These are phyloP conservation scores for Emydomyces testavorans DNA, from an alignment of 2,329 filamentous ascomycete species.

Conservation along the genomic window DNA sequence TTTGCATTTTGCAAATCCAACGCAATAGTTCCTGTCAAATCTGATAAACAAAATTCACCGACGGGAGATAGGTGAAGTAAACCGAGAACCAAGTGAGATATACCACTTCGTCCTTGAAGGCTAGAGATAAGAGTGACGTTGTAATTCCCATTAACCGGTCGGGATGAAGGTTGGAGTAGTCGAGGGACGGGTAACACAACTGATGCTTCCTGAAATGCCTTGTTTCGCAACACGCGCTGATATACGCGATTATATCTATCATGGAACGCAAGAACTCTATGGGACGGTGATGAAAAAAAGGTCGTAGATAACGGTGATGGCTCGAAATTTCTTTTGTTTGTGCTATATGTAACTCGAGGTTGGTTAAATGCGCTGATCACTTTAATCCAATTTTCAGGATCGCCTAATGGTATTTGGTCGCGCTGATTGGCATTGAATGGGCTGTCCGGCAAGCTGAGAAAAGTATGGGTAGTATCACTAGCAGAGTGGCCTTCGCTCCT, in stretches of 20 bases:
- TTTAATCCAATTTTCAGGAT: slow-evolving; percentile 73
- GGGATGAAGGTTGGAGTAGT: slow-evolving; percentile 43
- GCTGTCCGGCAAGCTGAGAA: not conserved
- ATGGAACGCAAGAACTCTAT: slow-evolving; percentile 76
- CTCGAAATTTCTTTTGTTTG: slow-evolving; percentile 78
- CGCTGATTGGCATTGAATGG: not conserved
- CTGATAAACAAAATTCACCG: slow-evolving; percentile 69
- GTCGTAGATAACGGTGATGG: slow-evolving; percentile 55
- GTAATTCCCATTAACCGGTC: slow-evolving; percentile 49
- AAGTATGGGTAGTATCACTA: not conserved
- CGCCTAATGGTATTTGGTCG: not conserved
- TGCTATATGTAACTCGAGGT: slow-evolving; percentile 45
- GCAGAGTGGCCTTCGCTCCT: not conserved
- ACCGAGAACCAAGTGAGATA: slow-evolving; percentile 74
- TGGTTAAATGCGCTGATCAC: slow-evolving; percentile 76
- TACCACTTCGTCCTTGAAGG: slow-evolving; percentile 65
- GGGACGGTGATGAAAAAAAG: slow-evolving; percentile 61
- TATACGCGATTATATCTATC: slow-evolving; percentile 88
- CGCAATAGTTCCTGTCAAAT: slow-evolving; percentile 76
- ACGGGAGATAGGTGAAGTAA: slow-evolving; percentile 71
- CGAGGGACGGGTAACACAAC: slow-evolving; percentile 51
- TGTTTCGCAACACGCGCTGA: slow-evolving; percentile 81
- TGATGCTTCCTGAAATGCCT: slow-evolving; percentile 59
- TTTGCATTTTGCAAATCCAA: slow-evolving; percentile 72
- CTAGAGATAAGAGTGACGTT: slow-evolving; percentile 80